Base-by-base conservation (phyloP, 805 yeast genomes). In the Cyberlindnera euphorbiiphila region DNA sequence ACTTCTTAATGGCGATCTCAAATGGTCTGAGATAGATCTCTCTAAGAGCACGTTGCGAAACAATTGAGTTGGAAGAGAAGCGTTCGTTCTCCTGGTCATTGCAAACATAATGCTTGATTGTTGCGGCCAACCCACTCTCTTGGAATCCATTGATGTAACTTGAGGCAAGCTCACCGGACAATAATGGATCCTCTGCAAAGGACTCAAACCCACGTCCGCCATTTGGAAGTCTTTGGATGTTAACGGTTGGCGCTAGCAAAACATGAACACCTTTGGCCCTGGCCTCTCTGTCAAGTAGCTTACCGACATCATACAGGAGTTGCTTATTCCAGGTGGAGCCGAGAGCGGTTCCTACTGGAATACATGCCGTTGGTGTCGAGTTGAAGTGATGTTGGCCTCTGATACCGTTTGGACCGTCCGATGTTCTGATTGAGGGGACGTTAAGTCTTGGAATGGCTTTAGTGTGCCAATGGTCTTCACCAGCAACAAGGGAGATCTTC, bases 151-250 rank as follows among this genome's bases (percentile, higher is more conserved):
- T 64, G 46, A 76, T 62, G 30, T 69, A 58, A 4, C 61, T 50
- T 10, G 76, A 63, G 16, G 82, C 71, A 14, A 53, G 57, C 9
- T 52, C 39, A 36, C 76, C 76, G 5, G 71, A 54, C 22, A 69
- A 52, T 10, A 64, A 49, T 2, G 84, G 84, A 47, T 78, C 84
- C 51, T 78, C 84, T 11, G 75, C 61, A 51, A 71, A 76, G 18
- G 76, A 66, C 53, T 78, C 84, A 50, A 76, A 78, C 3, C 76
- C 75, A 35, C 83, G 61, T 7, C 84, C 81, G 13, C 81, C 80
- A 20, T 72, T 56, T 2, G 81, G 81, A n/a, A 69, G 63, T 29
- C 81, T 57, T 25, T 66, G 74, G 42, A 74, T 74, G 59, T 76
- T 75, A 21, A 70, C 54, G 27, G 72, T 51, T 6, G 75, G 75